These are phyloP conservation scores for Paramecium octaurelia DNA, from an alignment of 73 alveolate genomes.

Conservation along the genomic window DNA sequence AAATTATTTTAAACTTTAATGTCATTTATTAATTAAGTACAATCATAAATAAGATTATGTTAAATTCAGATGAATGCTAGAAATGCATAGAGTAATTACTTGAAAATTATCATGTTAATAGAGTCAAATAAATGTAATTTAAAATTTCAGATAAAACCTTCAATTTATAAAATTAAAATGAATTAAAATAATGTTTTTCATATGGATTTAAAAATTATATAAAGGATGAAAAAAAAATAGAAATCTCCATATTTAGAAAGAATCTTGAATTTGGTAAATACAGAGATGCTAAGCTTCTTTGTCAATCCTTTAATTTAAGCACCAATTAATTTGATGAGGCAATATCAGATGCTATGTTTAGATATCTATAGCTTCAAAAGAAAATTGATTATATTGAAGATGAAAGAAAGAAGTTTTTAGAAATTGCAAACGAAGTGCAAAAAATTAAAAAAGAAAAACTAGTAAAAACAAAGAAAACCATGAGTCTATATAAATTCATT, in stretches of 20 bases:
- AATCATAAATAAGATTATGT: not conserved
- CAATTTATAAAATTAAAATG: not conserved
- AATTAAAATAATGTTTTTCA: not conserved
- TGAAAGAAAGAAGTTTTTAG: conserved; percentile 2
- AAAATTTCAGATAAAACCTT: not conserved
- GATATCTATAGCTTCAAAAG: not conserved
- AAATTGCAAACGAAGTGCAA: not conserved
- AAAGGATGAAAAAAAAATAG: not conserved
- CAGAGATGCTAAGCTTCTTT: not conserved
- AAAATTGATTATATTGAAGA: conserved; percentile 19
- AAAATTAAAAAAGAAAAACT: not conserved
- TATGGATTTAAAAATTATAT: not conserved
- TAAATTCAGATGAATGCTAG: not conserved
- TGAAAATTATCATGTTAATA: not conserved
- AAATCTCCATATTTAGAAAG: not conserved
- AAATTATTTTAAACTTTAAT: not conserved
- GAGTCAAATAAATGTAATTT: not conserved
- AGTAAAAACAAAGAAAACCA: not conserved
- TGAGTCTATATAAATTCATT: conserved; percentile 25
- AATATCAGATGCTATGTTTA: not conserved
- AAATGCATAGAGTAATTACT: not conserved
- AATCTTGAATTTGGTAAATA: conserved; percentile 27
- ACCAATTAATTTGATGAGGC: not conserved
- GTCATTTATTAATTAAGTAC: not conserved
- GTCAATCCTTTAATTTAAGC: not conserved